A percentile compares a stretch with the other conserved stretches of the same genome.
Conservation (phyloP, 169 alveolate species). For the Plasmodium adleri region DNA sequence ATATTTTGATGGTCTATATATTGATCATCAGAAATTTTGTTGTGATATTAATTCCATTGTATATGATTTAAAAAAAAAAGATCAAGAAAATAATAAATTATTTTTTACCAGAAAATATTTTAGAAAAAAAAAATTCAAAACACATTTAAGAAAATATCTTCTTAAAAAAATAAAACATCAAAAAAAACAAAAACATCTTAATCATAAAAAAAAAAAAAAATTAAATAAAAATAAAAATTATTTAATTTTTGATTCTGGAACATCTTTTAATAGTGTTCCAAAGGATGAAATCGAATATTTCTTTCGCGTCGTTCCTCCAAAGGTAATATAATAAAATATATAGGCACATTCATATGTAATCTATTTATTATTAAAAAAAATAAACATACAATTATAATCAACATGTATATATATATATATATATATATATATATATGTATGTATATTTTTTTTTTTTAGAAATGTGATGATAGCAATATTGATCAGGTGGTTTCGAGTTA, state of each 20-base stretch:
- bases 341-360: too few relatives aligned
- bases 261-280: constrained; percentile 91
- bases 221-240: constrained; percentile 79
- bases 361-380: not conserved
- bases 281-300: constrained; percentile 82
- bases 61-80: constrained; percentile 28
- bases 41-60: constrained; percentile 80
- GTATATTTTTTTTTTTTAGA: constrained; percentile 20
- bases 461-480: constrained; percentile 57
- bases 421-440: constrained; percentile 2
- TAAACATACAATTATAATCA: not conserved
- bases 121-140: constrained; percentile 5
- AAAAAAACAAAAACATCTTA: not conserved
- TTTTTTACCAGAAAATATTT: constrained; percentile 23
- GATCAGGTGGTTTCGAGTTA: constrained; percentile 47
- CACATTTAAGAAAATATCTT: not conserved
- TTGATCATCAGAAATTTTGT: constrained; percentile 90
- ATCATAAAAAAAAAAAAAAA: constrained; percentile 4
- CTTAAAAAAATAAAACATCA: not conserved
- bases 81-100: not conserved
- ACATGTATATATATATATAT: constrained; percentile 7
- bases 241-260: constrained; percentile 92
- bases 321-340: constrained; percentile 24
- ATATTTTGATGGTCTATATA: constrained; percentile 83
- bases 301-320: constrained; percentile 80